Evolutionary conservation across 352 stramenopile genomes (phyloP).

Genomic region (Phytopythium kandeliae): DNA sequence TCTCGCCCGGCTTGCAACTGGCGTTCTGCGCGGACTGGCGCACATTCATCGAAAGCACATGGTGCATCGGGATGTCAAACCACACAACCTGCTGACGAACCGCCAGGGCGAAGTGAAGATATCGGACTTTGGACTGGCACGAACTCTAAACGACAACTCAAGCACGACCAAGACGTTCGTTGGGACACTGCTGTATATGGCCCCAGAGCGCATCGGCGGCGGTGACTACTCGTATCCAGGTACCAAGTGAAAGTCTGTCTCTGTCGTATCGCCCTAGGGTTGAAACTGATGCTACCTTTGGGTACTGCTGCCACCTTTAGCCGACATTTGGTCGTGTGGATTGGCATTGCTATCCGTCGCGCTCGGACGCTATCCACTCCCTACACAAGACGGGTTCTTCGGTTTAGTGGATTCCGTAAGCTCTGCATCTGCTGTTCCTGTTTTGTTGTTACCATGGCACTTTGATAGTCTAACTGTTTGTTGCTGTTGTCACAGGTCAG

Average conservation of each 20-base stretch:
- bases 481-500: conserved; percentile 44
- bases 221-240: conserved; percentile 88
- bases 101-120: conserved; percentile 84
- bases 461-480: background rate
- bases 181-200: conserved; percentile 93
- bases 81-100: conserved; percentile 88
- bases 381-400: conserved; percentile 84
- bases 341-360: conserved; percentile 74
- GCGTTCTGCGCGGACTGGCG: conserved; percentile 69
- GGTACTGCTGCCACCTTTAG: conserved; percentile 12
- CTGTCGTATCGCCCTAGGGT: background rate
- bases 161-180: conserved; percentile 90
- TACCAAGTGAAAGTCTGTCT: conserved; percentile 9
- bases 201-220: conserved; percentile 89
- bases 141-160: conserved; percentile 69
- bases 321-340: conserved; percentile 84
- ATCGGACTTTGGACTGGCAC: conserved; percentile 82
- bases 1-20: conserved; percentile 58
- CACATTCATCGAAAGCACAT: conserved; percentile 88
- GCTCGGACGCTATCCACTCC: conserved; percentile 77
- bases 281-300: background rate
- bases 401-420: conserved; percentile 79
- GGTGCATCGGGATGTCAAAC: conserved; percentile 92
- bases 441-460: no score
- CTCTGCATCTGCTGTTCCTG: no score